Evolutionary conservation across 2,329 filamentous ascomycete genomes (phyloP).

Genomic region (Elsinoe arachidis): DNA sequence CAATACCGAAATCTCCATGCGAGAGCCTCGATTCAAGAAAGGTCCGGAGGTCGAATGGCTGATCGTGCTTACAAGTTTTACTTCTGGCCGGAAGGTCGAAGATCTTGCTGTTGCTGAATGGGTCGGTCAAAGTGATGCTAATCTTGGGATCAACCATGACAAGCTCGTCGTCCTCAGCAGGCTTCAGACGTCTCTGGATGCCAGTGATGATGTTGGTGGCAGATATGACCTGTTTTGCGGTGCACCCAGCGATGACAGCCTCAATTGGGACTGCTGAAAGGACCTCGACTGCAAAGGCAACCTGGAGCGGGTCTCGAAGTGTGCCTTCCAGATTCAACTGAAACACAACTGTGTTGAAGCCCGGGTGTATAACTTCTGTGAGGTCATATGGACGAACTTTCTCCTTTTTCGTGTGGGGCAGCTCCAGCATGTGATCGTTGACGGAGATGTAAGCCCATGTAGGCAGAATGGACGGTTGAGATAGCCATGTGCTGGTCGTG

Average conservation of each 20-base stretch:
- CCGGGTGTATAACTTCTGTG: slow-evolving; percentile 49
- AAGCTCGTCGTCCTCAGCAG: slow-evolving; percentile 49
- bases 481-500: background rate
- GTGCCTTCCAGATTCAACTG: slow-evolving; percentile 33
- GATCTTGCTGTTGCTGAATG: slow-evolving; percentile 39
- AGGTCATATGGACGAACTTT: slow-evolving; percentile 71
- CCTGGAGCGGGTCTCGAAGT: slow-evolving; percentile 36
- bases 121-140: slow-evolving; percentile 40
- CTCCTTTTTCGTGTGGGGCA: background rate
- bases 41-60: slow-evolving; percentile 83
- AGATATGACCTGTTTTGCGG: slow-evolving; percentile 29
- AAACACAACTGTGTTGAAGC: slow-evolving; percentile 55
- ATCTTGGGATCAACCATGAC: slow-evolving; percentile 32
- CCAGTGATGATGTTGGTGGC: slow-evolving; percentile 44
- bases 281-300: slow-evolving; percentile 61
- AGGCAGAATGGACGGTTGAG: background rate
- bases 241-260: slow-evolving; percentile 32
- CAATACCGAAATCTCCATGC: slow-evolving; percentile 27
- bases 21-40: slow-evolving; percentile 61
- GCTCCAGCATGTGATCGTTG: background rate
- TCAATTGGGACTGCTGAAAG: slow-evolving; percentile 46
- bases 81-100: slow-evolving; percentile 67
- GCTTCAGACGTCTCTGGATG: slow-evolving; percentile 46
- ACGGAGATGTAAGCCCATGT: background rate
- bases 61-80: slow-evolving; percentile 60